A percentile compares a stretch with the other conserved stretches of the same genome.
Conservation (phyloP, 1,284 basidiomycete genomes). For the Irpex sp. region DNA sequence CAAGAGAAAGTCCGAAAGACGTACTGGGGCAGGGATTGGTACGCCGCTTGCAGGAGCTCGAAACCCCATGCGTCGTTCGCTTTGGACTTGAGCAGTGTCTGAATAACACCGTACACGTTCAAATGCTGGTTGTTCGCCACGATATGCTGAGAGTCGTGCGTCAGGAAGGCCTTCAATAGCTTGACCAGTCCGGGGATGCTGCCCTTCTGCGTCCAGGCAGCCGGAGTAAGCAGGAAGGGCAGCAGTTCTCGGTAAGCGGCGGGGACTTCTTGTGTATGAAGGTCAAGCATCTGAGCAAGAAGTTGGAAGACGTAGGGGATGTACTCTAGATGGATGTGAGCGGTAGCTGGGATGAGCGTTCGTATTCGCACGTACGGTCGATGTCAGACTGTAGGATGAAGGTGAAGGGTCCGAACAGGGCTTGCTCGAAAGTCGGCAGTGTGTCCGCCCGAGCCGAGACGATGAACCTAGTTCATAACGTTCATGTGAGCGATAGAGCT, state of each 20-base stretch:
- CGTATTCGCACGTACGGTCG: conserved; percentile 58
- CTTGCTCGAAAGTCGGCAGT: conserved; percentile 75
- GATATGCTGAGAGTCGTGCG: conserved; percentile 69
- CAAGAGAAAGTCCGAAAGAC: conserved; percentile 27
- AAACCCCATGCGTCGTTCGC: conserved; percentile 91
- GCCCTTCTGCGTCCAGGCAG: conserved; percentile 93
- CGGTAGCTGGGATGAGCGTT: not conserved
- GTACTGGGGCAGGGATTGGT: conserved; percentile 72
- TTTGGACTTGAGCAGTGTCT: conserved; percentile 85
- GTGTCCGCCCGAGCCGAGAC: conserved; percentile 67
- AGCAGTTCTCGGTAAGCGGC: conserved; percentile 78
- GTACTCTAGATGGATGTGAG: conserved; percentile 64
- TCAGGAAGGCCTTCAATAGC: conserved; percentile 83
- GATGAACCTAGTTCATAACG: conserved; percentile 57
- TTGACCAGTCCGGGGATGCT: conserved; percentile 93
- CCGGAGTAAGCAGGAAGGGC: conserved; percentile 82
- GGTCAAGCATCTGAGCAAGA: conserved; percentile 92
- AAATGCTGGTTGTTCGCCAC: conserved; percentile 74
- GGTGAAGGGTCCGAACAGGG: conserved; percentile 88
- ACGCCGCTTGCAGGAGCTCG: conserved; percentile 81
- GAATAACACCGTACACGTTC: conserved; percentile 85
- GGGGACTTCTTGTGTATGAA: conserved; percentile 71
- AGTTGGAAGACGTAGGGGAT: conserved; percentile 98
- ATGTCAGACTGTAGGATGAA: conserved; percentile 90
- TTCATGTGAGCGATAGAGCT: conserved; percentile 5